Base-by-base conservation (phyloP, 2,329 filamentous ascomycete genomes). In the Aspergillus sp. region DNA sequence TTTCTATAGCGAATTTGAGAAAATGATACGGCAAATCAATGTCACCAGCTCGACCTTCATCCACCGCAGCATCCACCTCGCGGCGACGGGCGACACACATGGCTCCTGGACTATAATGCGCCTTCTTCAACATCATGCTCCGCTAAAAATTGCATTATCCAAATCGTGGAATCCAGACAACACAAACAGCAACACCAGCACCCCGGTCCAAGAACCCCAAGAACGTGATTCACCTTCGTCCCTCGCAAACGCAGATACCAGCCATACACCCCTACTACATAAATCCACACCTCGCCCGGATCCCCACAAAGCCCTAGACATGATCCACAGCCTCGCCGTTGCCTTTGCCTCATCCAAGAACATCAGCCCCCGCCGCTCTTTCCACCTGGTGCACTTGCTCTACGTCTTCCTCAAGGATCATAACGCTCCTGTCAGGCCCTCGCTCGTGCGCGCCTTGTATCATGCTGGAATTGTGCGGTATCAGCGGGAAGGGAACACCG, bases 381-480 rank as follows among this genome's bases (percentile, higher is more conserved):
- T 71, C 48, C 61, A 68, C n/a, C 55, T 72, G 29, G 69, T 77
- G 5, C 66, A 70, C 52, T 70, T 70, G 59, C 69, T 73, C 45
- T 77, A 74, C 53, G 54, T 59, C 5, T 74, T 69, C 51, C 63
- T 79, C 3, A 57, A 61, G 26, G 60, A 62, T 27, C 65, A 72
- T 40, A 52, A 64, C 42, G 72, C 69, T 6, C 70, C 70, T 2
- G 57, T 78, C 10, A 59, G 62, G 12, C 64, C 69, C 1, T 51
- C 65, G 3, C 60, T 80, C 48, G 69, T 67, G 5, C 68, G 72
- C 30, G 73, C 77, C 0, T 53, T 80, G 55, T 75, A 76, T 47
- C 66, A 72, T 52, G 71, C 73, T 26, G 76, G 73, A 10, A 62
- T 79, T 27, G 61, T 70, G 27, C 63, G 74, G 10, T 69, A 65